Conservation (phyloP, 2,329 filamentous ascomycete species). For the Aspergillus hiratsukae region DNA sequence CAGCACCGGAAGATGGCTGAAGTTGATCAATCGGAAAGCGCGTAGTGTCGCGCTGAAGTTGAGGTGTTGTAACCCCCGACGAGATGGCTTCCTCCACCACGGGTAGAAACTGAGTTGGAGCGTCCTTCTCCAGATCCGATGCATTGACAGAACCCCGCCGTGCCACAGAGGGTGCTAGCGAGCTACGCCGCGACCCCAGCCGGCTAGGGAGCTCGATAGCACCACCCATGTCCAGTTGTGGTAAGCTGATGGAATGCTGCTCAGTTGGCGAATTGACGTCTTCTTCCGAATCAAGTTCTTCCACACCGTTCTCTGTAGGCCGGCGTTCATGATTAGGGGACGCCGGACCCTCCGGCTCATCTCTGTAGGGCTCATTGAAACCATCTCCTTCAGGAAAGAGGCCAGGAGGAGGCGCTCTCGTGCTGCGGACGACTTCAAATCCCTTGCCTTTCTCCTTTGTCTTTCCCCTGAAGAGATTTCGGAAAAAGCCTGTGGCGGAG, state of each 20-base stretch:
- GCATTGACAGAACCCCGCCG: conserved; percentile 33
- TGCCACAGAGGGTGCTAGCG: conserved; percentile 46
- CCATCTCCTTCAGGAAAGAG: conserved; percentile 52
- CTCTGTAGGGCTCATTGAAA: conserved; percentile 61
- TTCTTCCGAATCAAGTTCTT: conserved; percentile 27
- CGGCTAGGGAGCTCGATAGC: conserved; percentile 62
- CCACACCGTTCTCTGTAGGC: conserved; percentile 18
- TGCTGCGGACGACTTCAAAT: conserved; percentile 91
- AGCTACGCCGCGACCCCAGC: conserved; percentile 55
- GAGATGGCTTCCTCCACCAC: conserved; percentile 18
- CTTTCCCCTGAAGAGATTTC: conserved; percentile 72
- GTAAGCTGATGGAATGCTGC: conserved; percentile 49
- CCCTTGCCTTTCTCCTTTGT: conserved; percentile 94
- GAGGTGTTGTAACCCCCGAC: conserved; percentile 6
- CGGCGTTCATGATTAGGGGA: conserved; percentile 21
- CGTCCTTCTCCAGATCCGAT: conserved; percentile 11
- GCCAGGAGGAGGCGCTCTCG: conserved; percentile 77
- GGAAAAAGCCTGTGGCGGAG: conserved; percentile 85
- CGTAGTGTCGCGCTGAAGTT: conserved; percentile 9
- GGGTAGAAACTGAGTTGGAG: conserved; percentile 11
- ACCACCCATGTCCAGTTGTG: conserved; percentile 55
- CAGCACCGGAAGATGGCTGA: conserved; percentile 25
- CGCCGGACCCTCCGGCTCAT: conserved; percentile 42
- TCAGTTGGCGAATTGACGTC: conserved; percentile 10
- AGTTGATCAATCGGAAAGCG: conserved; percentile 16